Conservation (phyloP, 208 protist genomes). For the Angomonas ambiguus region DNA sequence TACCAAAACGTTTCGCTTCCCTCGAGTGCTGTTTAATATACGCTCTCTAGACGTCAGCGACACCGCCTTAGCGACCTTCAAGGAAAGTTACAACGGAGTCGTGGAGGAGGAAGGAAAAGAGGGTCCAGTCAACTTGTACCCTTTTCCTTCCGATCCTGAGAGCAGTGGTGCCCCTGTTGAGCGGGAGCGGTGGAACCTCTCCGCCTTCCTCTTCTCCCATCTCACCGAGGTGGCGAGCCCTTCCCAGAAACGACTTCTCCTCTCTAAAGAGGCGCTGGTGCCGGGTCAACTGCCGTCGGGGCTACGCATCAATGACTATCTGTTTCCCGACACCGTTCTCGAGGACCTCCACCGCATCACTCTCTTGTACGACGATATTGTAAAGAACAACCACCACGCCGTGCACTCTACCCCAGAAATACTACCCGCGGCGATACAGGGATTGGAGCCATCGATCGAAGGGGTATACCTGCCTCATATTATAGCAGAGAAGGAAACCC, state of each 20-base stretch:
- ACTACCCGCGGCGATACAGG: too few species aligned
- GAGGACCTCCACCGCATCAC: constrained; percentile 33
- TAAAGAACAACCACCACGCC: not conserved
- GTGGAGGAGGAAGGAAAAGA: not conserved
- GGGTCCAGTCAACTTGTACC: not conserved
- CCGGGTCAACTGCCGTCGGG: constrained; percentile 48
- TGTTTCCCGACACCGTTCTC: constrained; percentile 30
- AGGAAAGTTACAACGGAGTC: not conserved
- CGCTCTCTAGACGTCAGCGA: constrained; percentile 45
- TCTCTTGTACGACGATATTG: constrained; percentile 23
- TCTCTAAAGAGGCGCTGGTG: constrained; percentile 46
- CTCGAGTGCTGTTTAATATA: constrained; percentile 66
- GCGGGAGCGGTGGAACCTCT: not conserved
- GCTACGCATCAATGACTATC: constrained; percentile 63
- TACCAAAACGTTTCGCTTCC: constrained; percentile 18
- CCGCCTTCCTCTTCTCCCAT: not conserved
- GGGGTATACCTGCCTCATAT: not conserved
- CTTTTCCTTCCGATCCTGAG: not conserved
- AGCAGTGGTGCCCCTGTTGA: not conserved
- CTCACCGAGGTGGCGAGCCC: not conserved
- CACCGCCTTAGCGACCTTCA: not conserved
- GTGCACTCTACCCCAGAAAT: too few species aligned
- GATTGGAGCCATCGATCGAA: too few species aligned
- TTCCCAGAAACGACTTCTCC: not conserved
- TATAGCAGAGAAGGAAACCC: not conserved